Evolutionary conservation across 1,284 basidiomycete species (phyloP).

Genomic region (Hortiboletus rubellus): DNA sequence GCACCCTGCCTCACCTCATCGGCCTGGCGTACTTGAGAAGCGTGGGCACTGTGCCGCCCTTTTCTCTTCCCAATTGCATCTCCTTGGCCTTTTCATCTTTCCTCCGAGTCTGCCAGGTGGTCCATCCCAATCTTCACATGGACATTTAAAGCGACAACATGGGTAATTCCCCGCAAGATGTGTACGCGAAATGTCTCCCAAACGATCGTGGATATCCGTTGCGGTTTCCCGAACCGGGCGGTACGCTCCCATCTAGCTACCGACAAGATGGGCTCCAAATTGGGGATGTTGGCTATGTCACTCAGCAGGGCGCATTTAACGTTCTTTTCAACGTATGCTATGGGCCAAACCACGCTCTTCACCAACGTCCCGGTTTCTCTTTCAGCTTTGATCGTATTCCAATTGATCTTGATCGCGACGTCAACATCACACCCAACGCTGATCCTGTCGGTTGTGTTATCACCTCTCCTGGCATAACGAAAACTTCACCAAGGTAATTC

Average conservation of each 20-base stretch:
- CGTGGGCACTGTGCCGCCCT: too few relatives aligned
- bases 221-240: conserved; percentile 4
- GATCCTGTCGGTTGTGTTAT: background rate
- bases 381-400: background rate
- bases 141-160: background rate
- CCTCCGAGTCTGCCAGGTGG: too few relatives aligned
- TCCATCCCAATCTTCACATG: too few relatives aligned
- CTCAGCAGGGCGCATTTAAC: background rate
- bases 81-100: too few relatives aligned
- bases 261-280: conserved; percentile 5
- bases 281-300: conserved; percentile 10
- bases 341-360: background rate
- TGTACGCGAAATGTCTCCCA: conserved; percentile 7
- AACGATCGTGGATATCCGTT: conserved; percentile 4
- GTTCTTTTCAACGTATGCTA: conserved; percentile 9
- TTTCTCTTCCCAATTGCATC: too few relatives aligned
- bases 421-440: background rate
- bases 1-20: too few relatives aligned
- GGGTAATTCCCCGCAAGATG: background rate
- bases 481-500: background rate
- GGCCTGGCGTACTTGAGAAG: too few relatives aligned
- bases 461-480: background rate
- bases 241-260: background rate
- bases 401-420: background rate
- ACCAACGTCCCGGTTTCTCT: background rate